A percentile compares a stretch with the other conserved stretches of the same genome.
Conservation (phyloP, 441 rosid genomes). For the Daphne laureola region DNA sequence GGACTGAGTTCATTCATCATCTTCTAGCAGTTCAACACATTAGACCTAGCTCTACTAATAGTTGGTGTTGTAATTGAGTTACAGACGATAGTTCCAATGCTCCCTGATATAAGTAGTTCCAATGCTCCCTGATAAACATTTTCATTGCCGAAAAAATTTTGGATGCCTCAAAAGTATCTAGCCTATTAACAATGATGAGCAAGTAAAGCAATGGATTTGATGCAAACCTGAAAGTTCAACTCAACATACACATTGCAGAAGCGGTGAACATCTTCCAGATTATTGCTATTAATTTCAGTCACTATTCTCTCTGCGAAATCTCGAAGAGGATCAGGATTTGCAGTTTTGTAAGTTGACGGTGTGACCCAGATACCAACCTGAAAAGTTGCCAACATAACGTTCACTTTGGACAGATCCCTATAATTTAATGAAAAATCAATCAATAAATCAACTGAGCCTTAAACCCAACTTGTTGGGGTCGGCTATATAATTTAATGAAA, state of each 20-base stretch:
- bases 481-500: background rate
- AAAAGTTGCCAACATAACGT: constrained; percentile 11
- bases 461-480: too few species aligned
- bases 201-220: background rate
- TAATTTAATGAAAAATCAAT: constrained; percentile 1
- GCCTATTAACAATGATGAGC: too few species aligned
- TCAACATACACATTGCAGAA: constrained; percentile 80
- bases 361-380: constrained; percentile 83
- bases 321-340: constrained; percentile 81
- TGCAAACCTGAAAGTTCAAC: constrained; percentile 70
- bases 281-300: constrained; percentile 61
- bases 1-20: too few species aligned
- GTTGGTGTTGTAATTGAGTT: too few species aligned
- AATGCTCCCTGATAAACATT: too few species aligned
- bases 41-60: too few species aligned
- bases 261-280: constrained; percentile 67
- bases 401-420: constrained; percentile 1
- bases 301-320: constrained; percentile 61
- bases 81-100: too few species aligned
- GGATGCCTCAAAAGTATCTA: too few species aligned
- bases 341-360: constrained; percentile 57
- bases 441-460: too few species aligned
- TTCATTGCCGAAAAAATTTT: too few species aligned
- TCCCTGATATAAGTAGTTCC: too few species aligned
- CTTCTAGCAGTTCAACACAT: too few species aligned